Conservation (phyloP, 768 basidiomycete genomes). For the Obba rivulosa region DNA sequence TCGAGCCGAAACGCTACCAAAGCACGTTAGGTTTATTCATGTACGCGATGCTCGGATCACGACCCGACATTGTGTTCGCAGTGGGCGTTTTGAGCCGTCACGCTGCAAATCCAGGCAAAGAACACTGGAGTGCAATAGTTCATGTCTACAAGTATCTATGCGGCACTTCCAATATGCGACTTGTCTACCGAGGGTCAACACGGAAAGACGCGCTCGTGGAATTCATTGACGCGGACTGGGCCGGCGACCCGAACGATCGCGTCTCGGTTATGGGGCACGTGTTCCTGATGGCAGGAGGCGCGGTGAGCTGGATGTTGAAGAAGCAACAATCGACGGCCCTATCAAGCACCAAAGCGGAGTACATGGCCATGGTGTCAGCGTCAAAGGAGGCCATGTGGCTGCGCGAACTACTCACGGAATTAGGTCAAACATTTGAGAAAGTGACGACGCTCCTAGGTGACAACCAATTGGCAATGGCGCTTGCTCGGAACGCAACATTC, state of each 20-base stretch:
- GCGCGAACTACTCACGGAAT: background rate
- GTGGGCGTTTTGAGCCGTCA: slow-evolving; percentile 14
- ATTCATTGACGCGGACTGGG: slow-evolving; percentile 10
- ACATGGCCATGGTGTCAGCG: slow-evolving; percentile 4
- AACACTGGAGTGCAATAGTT: slow-evolving; percentile 15
- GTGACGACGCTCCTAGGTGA: background rate
- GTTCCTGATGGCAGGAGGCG: background rate
- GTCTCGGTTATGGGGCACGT: slow-evolving; percentile 3
- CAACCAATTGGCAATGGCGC: slow-evolving; percentile 5
- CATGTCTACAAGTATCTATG: too few relatives aligned
- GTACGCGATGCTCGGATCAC: slow-evolving; percentile 20
- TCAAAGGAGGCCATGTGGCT: slow-evolving; percentile 1
- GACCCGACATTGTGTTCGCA: slow-evolving; percentile 13
- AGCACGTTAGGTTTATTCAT: slow-evolving; percentile 20
- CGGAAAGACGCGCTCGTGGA: too few relatives aligned
- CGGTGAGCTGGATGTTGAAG: slow-evolving; percentile 2
- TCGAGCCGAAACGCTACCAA: slow-evolving; percentile 20
- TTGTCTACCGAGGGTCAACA: too few relatives aligned
- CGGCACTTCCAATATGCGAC: too few relatives aligned
- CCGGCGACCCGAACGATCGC: background rate
- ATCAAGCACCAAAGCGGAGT: slow-evolving; percentile 3
- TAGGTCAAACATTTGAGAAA: background rate
- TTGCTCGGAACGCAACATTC: slow-evolving; percentile 1
- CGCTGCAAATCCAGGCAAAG: slow-evolving; percentile 10
- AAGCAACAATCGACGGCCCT: slow-evolving; percentile 2